Conservation (phyloP, 1,284 basidiomycete genomes). For the Heterobasidion annosum region DNA sequence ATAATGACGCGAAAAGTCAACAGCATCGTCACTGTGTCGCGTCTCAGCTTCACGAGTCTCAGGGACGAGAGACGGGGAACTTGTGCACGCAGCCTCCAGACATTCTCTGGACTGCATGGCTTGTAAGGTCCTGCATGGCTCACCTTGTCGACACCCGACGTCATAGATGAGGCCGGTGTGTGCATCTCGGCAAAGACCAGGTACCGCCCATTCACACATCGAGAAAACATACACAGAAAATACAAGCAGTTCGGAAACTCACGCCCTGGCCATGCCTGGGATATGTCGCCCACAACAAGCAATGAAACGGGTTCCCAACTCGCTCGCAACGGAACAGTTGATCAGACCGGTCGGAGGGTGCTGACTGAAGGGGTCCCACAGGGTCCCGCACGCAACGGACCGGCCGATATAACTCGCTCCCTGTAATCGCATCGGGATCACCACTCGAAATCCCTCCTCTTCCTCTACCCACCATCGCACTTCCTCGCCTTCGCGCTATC, state of each 20-base stretch:
- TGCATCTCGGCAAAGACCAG: too few species aligned
- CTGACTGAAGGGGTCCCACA: not conserved
- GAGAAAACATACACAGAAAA: not conserved
- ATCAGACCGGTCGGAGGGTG: not conserved
- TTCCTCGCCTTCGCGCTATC: conserved; percentile 16
- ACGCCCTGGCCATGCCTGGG: not conserved
- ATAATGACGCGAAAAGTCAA: not conserved
- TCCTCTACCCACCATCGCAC: conserved; percentile 18
- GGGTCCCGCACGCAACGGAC: not conserved
- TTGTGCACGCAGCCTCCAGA: too few species aligned
- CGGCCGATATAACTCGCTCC: not conserved
- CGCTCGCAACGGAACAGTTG: not conserved
- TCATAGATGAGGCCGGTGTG: too few species aligned
- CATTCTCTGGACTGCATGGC: too few species aligned
- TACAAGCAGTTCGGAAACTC: not conserved
- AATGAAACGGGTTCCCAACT: not conserved
- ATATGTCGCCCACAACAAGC: not conserved
- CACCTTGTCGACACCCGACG: too few species aligned
- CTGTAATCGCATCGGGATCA: conserved; percentile 3
- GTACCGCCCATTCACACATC: too few species aligned
- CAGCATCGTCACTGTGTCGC: too few species aligned
- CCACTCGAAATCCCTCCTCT: conserved; percentile 9
- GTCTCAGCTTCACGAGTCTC: too few species aligned
- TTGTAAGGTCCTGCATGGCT: too few species aligned
- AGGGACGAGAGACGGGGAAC: too few species aligned